Evolutionary conservation across 2,329 filamentous ascomycete species (phyloP).

Genomic region (Colletotrichum sp.): DNA sequence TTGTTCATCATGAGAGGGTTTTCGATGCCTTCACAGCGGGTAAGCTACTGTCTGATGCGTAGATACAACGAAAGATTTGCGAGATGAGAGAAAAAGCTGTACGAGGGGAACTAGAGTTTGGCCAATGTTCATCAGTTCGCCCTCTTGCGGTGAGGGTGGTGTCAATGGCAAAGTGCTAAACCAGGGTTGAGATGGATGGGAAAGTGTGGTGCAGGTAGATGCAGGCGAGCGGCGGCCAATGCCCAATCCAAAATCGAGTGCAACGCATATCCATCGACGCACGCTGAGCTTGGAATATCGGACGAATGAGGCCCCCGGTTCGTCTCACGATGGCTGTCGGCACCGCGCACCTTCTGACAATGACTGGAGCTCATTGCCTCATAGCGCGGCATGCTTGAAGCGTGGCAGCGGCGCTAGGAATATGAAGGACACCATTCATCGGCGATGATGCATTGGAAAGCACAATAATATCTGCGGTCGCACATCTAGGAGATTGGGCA

Average conservation of each 20-base stretch:
- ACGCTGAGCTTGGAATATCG: conserved; percentile 2
- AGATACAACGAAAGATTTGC: background rate
- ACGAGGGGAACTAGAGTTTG: background rate
- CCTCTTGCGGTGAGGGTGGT: background rate
- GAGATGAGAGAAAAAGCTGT: background rate
- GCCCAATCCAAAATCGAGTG: conserved; percentile 5
- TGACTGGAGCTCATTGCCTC: conserved; percentile 20
- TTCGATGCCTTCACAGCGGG: background rate
- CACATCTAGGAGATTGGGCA: background rate
- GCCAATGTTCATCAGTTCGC: background rate
- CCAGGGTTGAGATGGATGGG: background rate
- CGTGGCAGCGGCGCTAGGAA: conserved; percentile 12
- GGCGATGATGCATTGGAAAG: conserved; percentile 11
- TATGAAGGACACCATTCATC: background rate
- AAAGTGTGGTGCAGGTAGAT: background rate
- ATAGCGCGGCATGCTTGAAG: conserved; percentile 4
- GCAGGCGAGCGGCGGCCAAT: background rate
- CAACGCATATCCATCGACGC: conserved; percentile 3
- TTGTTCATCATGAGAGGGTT: background rate
- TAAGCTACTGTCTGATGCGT: background rate
- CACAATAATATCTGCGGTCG: conserved; percentile 1
- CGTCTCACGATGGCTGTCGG: conserved; percentile 5
- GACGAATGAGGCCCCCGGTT: conserved; percentile 17
- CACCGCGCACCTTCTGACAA: conserved; percentile 13
- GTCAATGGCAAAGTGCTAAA: background rate